Base-by-base conservation (phyloP, 208 protist species). In the Leishmania amazonensis region DNA sequence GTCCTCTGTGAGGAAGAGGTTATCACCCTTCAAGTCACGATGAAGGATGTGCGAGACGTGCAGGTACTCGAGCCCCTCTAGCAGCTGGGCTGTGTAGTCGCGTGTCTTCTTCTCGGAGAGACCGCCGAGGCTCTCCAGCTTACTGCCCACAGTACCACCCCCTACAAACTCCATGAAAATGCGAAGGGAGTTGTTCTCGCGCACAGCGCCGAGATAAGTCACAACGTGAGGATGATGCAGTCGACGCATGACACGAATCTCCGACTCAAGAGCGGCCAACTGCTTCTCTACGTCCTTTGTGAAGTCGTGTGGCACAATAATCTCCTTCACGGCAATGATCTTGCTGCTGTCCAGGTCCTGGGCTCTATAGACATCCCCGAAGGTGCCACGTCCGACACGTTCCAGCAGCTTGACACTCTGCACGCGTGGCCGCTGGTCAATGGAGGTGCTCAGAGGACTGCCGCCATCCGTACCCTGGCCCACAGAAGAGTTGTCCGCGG, bases 81-180 rank as follows among this genome's bases (percentile, higher is more conserved):
- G 87, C 49, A 99, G 83, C 88, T 99, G 97, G 21, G 73, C 72
- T 7, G 94, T 97, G 85, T 97, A 98, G 72, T 87, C 54, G 53
- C 88, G 85, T 24, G 92, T 86, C 60, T 88, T 80, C 72, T 94
- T 87, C 76, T 98, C 96, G 38, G 81, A 78, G 58, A 98, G 88
- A 17, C 88, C 76, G 13, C 96, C 96, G 68, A 89, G 88, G 15
- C 42, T 71, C 77, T 76, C 85, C 54, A 99, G 80, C 75, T 81
- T 75, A 28, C 80, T 83, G 15, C 87, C 92, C 40, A 99, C 88
- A 13, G 95, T 97, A 28, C 97, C 97, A 45, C 96, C 95, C 17
- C 88, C 79, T 53, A 99, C 84, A 81, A 90, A 98, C 85, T 99
- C 96, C 93, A 98, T 97, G 81, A 92, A 98, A 79, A 99, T 98